Conservation (phyloP, 352 stramenopile genomes). For the Phytophthora constricta region DNA sequence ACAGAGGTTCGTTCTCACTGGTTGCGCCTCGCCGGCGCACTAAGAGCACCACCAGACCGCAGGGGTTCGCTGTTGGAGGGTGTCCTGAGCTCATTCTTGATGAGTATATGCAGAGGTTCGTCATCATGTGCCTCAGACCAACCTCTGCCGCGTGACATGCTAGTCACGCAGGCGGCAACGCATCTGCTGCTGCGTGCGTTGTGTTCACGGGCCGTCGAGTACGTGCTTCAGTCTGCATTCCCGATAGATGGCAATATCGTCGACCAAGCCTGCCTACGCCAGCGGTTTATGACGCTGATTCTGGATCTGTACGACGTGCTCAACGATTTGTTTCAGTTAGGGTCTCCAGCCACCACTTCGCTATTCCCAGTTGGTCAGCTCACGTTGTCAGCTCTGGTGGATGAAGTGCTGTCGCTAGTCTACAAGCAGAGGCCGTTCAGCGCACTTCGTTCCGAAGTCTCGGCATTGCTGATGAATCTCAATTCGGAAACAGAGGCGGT, state of each 20-base stretch:
- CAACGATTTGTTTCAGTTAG: background rate
- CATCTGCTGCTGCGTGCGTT: slow-evolving; percentile 23
- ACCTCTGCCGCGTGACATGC: background rate
- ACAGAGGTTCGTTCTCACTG: slow-evolving; percentile 11
- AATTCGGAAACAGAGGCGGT: slow-evolving; percentile 1
- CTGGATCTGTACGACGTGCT: slow-evolving; percentile 17
- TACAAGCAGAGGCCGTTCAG: slow-evolving; percentile 25
- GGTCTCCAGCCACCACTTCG: background rate
- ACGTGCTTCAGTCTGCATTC: slow-evolving; percentile 4
- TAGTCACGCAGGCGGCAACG: background rate
- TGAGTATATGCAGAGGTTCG: background rate
- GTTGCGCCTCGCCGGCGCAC: slow-evolving; percentile 2
- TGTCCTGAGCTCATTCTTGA: slow-evolving; percentile 13
- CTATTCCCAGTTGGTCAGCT: background rate
- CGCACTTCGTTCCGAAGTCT: slow-evolving; percentile 18
- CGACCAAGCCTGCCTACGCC: slow-evolving; percentile 1
- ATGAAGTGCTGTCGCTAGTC: slow-evolving; percentile 38
- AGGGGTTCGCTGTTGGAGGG: background rate
- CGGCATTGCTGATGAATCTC: slow-evolving; percentile 6
- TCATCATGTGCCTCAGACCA: background rate
- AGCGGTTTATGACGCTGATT: slow-evolving; percentile 14
- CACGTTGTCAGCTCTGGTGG: slow-evolving; percentile 34
- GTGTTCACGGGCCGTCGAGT: slow-evolving; percentile 6
- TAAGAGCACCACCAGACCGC: background rate
- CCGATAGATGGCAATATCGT: background rate